Evolutionary conservation across 1,139 yeast genomes (phyloP).

Genomic region (Hemisphaericaspora lyxosophila): DNA sequence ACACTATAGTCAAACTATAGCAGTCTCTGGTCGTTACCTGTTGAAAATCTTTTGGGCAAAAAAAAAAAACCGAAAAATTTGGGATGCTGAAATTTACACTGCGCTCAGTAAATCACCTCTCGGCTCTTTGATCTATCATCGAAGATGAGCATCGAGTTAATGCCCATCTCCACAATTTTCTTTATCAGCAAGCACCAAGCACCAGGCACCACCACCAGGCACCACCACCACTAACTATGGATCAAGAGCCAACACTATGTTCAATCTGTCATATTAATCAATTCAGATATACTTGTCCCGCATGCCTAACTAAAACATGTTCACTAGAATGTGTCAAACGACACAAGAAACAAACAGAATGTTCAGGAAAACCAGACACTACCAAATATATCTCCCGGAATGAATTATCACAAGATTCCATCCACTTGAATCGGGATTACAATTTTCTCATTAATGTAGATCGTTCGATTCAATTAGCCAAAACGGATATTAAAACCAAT

Average conservation of each 20-base stretch:
- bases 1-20: too few relatives aligned
- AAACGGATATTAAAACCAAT: conserved; percentile 43
- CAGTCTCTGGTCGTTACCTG: too few relatives aligned
- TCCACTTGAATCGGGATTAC: conserved; percentile 75
- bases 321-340: conserved; percentile 65
- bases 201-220: not conserved
- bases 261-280: conserved; percentile 48
- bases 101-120: not conserved
- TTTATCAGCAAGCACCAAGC: too few relatives aligned
- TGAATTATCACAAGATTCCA: conserved; percentile 30
- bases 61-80: not conserved
- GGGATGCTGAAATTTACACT: conserved; percentile 1
- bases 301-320: conserved; percentile 69
- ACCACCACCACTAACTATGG: too few relatives aligned
- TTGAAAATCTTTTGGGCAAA: not conserved
- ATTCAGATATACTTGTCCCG: conserved; percentile 81
- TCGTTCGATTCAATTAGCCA: conserved; percentile 52
- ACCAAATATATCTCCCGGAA: conserved; percentile 55
- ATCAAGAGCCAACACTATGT: conserved; percentile 26
- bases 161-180: not conserved
- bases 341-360: conserved; percentile 63
- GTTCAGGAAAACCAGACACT: conserved; percentile 68
- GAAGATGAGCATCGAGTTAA: not conserved
- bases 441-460: conserved; percentile 67
- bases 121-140: not conserved